Conservation (phyloP, 306 rosid genomes). For the Cucumis cinereus region DNA sequence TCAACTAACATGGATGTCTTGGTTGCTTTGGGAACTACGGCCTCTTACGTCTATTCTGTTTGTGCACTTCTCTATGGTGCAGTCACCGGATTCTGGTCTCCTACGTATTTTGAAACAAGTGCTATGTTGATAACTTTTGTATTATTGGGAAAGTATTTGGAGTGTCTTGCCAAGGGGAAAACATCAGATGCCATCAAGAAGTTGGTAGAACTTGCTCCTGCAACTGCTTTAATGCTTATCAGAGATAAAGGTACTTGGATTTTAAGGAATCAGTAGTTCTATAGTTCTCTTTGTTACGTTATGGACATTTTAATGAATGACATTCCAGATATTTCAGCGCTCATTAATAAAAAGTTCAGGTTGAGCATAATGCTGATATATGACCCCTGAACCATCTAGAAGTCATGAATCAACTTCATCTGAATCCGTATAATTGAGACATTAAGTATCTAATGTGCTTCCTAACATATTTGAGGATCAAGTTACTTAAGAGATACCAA, state of each 20-base stretch:
- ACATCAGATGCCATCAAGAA: slow-evolving; percentile 99
- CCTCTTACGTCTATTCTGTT: slow-evolving; percentile 88
- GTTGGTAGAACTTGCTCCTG: slow-evolving; percentile 83
- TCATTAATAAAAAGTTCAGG: no score
- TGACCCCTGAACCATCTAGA: neutral
- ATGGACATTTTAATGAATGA: neutral
- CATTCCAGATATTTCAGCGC: neutral
- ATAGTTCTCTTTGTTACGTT: neutral
- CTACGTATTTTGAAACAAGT: slow-evolving; percentile 95
- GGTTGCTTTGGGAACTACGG: slow-evolving; percentile 96
- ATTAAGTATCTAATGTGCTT: neutral
- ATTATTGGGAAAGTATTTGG: slow-evolving; percentile 89
- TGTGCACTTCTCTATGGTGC: slow-evolving; percentile 95
- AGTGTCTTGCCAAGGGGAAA: slow-evolving; percentile 97
- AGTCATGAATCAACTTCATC: neutral
- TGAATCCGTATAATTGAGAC: neutral
- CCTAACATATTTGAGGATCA: neutral
- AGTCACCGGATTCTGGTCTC: slow-evolving; percentile 87
- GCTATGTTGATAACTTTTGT: slow-evolving; percentile 99
- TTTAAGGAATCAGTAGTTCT: neutral
- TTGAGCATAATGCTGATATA: neutral
- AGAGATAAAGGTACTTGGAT: slow-evolving; percentile 55
- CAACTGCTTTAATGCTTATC: slow-evolving; percentile 65
- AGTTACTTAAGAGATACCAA: neutral
- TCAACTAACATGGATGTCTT: slow-evolving; percentile 97